Evolutionary conservation across 1,284 basidiomycete species (phyloP).

Genomic region (Moesziomyces parantarcticus): DNA sequence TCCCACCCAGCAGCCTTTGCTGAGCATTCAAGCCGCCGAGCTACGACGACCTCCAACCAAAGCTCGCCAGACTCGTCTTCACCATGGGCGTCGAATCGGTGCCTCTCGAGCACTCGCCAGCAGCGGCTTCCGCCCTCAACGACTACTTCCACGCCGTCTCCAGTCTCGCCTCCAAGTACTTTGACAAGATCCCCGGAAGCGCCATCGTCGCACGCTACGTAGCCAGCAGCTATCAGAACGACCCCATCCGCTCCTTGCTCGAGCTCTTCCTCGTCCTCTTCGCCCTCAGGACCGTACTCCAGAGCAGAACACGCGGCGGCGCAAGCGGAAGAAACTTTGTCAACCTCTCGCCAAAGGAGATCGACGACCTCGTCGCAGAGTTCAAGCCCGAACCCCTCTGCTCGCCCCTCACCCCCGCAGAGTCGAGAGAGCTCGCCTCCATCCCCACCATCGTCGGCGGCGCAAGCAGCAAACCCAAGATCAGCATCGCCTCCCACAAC

Average conservation of each 20-base stretch:
- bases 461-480: conserved; percentile 77
- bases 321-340: conserved; percentile 87
- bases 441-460: conserved; percentile 84
- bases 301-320: conserved; percentile 87
- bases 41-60: neutral
- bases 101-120: conserved; percentile 23
- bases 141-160: conserved; percentile 27
- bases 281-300: conserved; percentile 82
- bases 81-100: conserved; percentile 21
- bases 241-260: conserved; percentile 86
- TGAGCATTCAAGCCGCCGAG: neutral
- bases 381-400: conserved; percentile 90
- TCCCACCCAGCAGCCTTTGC: neutral
- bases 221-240: conserved; percentile 78
- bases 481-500: conserved; percentile 78
- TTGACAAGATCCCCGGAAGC: conserved; percentile 79
- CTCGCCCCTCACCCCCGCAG: conserved; percentile 74
- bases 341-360: conserved; percentile 91
- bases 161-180: conserved; percentile 28
- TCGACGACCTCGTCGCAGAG: conserved; percentile 94
- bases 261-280: conserved; percentile 91
- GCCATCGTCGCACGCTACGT: conserved; percentile 90
- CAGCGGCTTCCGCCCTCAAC: conserved; percentile 23
- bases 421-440: conserved; percentile 77
- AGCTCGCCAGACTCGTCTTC: too few relatives aligned